Evolutionary conservation across 2,329 filamentous ascomycete genomes (phyloP).

Genomic region (Capronia americana): DNA sequence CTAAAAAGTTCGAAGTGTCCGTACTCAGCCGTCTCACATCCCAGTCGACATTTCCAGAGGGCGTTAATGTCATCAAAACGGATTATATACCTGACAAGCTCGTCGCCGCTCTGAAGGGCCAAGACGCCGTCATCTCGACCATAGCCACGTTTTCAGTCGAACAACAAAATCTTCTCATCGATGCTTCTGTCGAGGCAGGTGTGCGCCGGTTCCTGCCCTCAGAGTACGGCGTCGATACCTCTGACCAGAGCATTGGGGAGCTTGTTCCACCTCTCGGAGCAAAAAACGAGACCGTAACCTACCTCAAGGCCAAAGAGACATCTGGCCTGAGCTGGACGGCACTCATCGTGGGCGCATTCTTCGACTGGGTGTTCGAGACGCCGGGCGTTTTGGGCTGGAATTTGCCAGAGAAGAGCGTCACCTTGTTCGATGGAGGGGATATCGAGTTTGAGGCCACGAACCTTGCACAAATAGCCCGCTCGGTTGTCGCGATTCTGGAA

Average conservation of each 20-base stretch:
- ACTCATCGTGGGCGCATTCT: slow-evolving; percentile 64
- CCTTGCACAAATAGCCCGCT: slow-evolving; percentile 30
- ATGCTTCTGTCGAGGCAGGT: slow-evolving; percentile 44
- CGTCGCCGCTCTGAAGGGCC: slow-evolving; percentile 37
- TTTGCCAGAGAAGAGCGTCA: slow-evolving; percentile 42
- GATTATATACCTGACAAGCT: slow-evolving; percentile 41
- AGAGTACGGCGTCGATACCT: slow-evolving; percentile 44
- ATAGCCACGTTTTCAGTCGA: slow-evolving; percentile 29
- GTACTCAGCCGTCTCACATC: slow-evolving; percentile 40
- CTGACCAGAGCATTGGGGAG: slow-evolving; percentile 39
- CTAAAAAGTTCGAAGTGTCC: slow-evolving; percentile 39
- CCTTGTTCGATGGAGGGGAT: slow-evolving; percentile 38
- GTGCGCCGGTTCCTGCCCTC: slow-evolving; percentile 46
- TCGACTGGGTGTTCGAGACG: slow-evolving; percentile 59
- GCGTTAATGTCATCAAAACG: slow-evolving; percentile 38
- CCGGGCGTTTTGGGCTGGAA: slow-evolving; percentile 46
- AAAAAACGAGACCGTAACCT: slow-evolving; percentile 52
- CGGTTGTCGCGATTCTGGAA: slow-evolving; percentile 54
- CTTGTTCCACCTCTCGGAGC: slow-evolving; percentile 40
- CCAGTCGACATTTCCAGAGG: slow-evolving; percentile 34
- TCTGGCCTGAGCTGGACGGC: slow-evolving; percentile 64
- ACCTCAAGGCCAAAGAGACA: slow-evolving; percentile 58
- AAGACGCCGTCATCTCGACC: slow-evolving; percentile 41
- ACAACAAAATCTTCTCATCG: slow-evolving; percentile 44
- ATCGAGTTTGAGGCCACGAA: slow-evolving; percentile 37